Evolutionary conservation across 805 yeast genomes (phyloP).

Genomic region (Cyberlindnera petersonii): DNA sequence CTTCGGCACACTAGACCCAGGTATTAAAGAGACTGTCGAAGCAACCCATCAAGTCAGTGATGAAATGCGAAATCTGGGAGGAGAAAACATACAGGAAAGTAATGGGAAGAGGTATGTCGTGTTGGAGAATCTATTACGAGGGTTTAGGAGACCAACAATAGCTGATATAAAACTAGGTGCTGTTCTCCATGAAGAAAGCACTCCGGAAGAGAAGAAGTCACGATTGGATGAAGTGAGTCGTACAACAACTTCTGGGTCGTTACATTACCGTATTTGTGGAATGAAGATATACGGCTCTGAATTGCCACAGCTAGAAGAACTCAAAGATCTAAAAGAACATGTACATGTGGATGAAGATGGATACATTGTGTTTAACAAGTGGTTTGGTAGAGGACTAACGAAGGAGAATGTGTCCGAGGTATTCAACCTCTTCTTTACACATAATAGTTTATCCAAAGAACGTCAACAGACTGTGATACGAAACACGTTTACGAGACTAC

Average conservation of each 20-base stretch:
- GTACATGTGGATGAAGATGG: slow-evolving; percentile 30
- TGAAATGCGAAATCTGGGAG: slow-evolving; percentile 15
- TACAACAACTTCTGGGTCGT: slow-evolving; percentile 75
- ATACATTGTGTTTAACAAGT: slow-evolving; percentile 56
- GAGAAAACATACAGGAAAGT: neutral
- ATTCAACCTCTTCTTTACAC: slow-evolving; percentile 43
- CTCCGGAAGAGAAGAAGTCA: slow-evolving; percentile 53
- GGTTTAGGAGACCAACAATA: slow-evolving; percentile 63
- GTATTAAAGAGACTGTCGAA: slow-evolving; percentile 33
- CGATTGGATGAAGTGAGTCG: slow-evolving; percentile 62
- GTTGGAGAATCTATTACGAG: slow-evolving; percentile 62
- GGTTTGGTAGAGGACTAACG: slow-evolving; percentile 63
- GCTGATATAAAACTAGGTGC: slow-evolving; percentile 84
- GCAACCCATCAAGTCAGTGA: slow-evolving; percentile 24
- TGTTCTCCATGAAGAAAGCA: slow-evolving; percentile 58
- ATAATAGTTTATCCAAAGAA: slow-evolving; percentile 30
- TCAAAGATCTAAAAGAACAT: slow-evolving; percentile 15
- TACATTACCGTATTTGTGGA: slow-evolving; percentile 81
- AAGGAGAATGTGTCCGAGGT: slow-evolving; percentile 41
- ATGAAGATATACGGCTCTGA: slow-evolving; percentile 51
- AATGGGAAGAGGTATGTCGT: slow-evolving; percentile 47
- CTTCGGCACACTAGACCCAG: slow-evolving; percentile 55
- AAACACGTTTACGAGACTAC: slow-evolving; percentile 55
- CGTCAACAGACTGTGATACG: slow-evolving; percentile 37
- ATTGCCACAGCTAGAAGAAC: slow-evolving; percentile 14